Evolutionary conservation across 331 rosid genomes (phyloP).

Genomic region (Stylosanthes scabra): DNA sequence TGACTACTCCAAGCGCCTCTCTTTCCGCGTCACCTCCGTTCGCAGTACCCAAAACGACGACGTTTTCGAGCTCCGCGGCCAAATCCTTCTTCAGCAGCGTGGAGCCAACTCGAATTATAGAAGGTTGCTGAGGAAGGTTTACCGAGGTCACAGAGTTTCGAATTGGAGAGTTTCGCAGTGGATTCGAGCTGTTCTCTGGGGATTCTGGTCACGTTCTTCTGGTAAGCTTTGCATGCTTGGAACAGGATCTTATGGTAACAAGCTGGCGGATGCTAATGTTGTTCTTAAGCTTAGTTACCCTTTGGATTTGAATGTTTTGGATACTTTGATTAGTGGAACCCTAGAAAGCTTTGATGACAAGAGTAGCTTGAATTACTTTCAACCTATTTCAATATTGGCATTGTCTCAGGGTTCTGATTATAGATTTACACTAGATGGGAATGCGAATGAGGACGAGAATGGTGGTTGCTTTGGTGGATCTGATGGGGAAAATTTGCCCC

Average conservation of each 20-base stretch:
- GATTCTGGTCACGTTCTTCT: constrained; percentile 68
- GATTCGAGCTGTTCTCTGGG: constrained; percentile 48
- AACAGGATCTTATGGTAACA: constrained; percentile 43
- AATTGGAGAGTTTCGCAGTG: constrained; percentile 27
- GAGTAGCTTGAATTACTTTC: constrained; percentile 44
- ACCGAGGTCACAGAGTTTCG: constrained; percentile 46
- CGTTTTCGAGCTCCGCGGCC: constrained; percentile 47
- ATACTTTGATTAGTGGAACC: constrained; percentile 68
- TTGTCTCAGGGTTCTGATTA: constrained; percentile 51
- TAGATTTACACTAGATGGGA: constrained; percentile 51
- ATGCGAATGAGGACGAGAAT: constrained; percentile 39
- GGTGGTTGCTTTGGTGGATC: constrained; percentile 55
- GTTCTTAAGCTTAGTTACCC: constrained; percentile 79
- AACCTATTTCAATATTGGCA: constrained; percentile 63
- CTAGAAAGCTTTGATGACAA: constrained; percentile 63
- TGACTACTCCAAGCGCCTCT: not conserved
- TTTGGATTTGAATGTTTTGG: constrained; percentile 36
- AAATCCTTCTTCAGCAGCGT: not conserved
- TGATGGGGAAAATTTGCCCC: constrained; percentile 41
- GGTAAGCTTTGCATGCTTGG: constrained; percentile 89
- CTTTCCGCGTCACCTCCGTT: constrained; percentile 33
- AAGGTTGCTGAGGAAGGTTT: constrained; percentile 40
- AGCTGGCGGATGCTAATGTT: constrained; percentile 36
- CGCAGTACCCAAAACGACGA: constrained; percentile 43
- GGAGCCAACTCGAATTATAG: not conserved